These are phyloP conservation scores for Candida gorgasii DNA, from an alignment of 805 yeast genomes.

Conservation along the genomic window DNA sequence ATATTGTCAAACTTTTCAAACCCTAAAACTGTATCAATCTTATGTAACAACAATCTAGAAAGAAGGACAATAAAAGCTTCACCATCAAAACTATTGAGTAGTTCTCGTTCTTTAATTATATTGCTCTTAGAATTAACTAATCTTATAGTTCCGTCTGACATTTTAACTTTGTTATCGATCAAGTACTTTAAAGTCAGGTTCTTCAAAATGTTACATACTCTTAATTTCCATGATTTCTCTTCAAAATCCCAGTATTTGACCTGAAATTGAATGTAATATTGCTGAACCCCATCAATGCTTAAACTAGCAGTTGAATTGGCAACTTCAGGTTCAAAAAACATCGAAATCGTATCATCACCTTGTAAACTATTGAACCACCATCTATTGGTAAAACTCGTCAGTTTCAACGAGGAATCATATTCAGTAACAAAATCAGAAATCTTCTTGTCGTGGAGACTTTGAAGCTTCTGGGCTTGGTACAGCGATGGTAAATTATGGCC, in stretches of 20 bases:
- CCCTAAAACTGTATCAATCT: constrained; percentile 35
- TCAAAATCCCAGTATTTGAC: constrained; percentile 28
- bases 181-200: constrained; percentile 28
- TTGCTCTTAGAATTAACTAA: constrained; percentile 20
- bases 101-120: constrained; percentile 26
- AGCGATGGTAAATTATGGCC: constrained; percentile 37
- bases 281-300: constrained; percentile 18
- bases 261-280: constrained; percentile 34
- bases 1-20: constrained; percentile 31
- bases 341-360: constrained; percentile 23
- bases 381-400: constrained; percentile 37
- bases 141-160: constrained; percentile 17
- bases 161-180: constrained; percentile 16
- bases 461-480: constrained; percentile 23
- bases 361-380: constrained; percentile 33
- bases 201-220: constrained; percentile 31
- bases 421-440: constrained; percentile 34
- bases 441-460: constrained; percentile 24
- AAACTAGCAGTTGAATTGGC: constrained; percentile 22
- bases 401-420: constrained; percentile 33
- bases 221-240: constrained; percentile 22
- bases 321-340: constrained; percentile 37
- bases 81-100: constrained; percentile 34
- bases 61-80: constrained; percentile 30
- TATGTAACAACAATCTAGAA: constrained; percentile 32